Evolutionary conservation across 2,329 filamentous ascomycete genomes (phyloP).

Genomic region (Dothistroma pini): DNA sequence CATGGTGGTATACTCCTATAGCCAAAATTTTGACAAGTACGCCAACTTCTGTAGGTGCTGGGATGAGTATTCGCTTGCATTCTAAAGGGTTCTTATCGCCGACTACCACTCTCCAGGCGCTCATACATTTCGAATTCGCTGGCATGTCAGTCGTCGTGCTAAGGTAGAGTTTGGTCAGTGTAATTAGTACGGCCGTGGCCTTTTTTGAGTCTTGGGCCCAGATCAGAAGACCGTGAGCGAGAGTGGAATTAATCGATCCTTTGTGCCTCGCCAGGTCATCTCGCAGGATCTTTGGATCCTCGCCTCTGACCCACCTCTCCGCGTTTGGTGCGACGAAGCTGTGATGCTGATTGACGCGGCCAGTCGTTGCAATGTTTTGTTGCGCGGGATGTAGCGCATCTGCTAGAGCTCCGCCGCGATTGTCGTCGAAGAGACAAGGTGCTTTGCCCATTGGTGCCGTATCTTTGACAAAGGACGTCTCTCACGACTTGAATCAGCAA

Average conservation of each 20-base stretch:
- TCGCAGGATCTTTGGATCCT: neutral
- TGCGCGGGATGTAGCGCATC: neutral
- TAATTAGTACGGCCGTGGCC: neutral
- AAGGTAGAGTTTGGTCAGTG: neutral
- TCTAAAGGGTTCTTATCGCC: neutral
- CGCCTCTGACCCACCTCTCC: neutral
- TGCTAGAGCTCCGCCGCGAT: too few relatives aligned
- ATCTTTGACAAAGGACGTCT: too few relatives aligned
- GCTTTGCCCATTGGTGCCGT: too few relatives aligned
- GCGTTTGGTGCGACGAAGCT: neutral
- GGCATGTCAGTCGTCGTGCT: neutral
- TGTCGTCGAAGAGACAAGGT: too few relatives aligned
- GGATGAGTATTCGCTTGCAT: conserved; percentile 29
- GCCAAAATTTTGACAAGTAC: conserved; percentile 36
- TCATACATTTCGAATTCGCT: neutral
- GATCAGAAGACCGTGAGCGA: neutral
- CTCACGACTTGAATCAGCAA: too few relatives aligned
- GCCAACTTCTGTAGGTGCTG: conserved; percentile 24
- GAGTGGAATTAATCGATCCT: neutral
- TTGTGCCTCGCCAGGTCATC: neutral
- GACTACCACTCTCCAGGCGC: conserved; percentile 1
- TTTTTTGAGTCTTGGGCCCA: neutral
- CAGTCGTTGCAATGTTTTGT: neutral
- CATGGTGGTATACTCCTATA: conserved; percentile 37
- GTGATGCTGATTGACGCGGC: neutral